Base-by-base conservation (phyloP, 352 stramenopile species). In the Phytophthora boehmeriae region DNA sequence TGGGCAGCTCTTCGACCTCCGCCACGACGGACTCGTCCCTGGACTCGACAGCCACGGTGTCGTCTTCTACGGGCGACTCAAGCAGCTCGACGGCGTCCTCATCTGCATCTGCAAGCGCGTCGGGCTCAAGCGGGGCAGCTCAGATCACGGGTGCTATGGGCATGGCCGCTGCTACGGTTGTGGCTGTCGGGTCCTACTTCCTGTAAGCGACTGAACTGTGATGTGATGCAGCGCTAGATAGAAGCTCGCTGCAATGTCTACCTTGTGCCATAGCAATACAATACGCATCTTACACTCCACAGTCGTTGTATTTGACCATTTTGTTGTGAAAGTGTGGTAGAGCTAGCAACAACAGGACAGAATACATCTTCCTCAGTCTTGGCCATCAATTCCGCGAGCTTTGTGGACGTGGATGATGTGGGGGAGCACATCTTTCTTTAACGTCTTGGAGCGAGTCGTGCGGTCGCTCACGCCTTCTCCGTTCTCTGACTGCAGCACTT, bases 161-260 rank as follows among this genome's bases (percentile, higher is more conserved):
- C 1, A 50, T 53, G 20, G 65, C 54, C 11, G 54, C 54, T 2
- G 65, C 54, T 5, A 52, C 65, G 1, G 39, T 60, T 25, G 42
- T 73, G 36, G 59, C 65, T 8, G 59, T 73, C 11, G 54, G 63
- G n/a, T 58, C 63, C 6, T 71, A 71, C 57, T 71, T 71, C 46
- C 34, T 71, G 51, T 71, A 63, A 63, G 22, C 25, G 17, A 30
- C 25, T 30, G 25, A 30, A 30, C 25, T 3, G 25, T 30, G 25
- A 30, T 3, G 25, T 30, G 25, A 30, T 30, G 6, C 25, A 30
- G 25, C 6, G 25, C 25, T 30, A 30, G 25, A 30, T 3, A 30
- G 25, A n/a, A n/a, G n/a, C n/a, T n/a, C n/a, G n/a, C n/a, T n/a
- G n/a, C n/a, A n/a, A n/a, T n/a, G n/a, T n/a, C n/a, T n/a, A n/a